Conservation (phyloP, 805 yeast species). For the Wickerhamiella lipophila region DNA sequence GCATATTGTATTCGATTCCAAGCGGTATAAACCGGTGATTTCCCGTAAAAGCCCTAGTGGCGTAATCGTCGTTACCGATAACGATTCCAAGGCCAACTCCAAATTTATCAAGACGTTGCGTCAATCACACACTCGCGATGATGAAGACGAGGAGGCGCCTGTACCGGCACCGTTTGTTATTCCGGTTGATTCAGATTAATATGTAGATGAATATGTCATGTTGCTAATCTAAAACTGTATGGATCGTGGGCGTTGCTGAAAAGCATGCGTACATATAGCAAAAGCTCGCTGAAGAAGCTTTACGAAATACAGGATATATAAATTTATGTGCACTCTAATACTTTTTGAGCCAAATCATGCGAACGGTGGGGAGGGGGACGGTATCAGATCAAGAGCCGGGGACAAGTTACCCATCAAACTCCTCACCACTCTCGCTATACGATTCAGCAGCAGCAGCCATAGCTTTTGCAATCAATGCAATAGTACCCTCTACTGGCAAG, state of each 20-base stretch:
- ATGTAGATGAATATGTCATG: not conserved
- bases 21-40: constrained; percentile 59
- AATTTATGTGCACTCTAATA: too few relatives aligned
- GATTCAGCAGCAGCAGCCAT: constrained; percentile 21
- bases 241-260: too few relatives aligned
- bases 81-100: constrained; percentile 31
- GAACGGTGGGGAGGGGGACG: too few relatives aligned
- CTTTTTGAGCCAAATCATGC: too few relatives aligned
- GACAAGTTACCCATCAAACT: not conserved
- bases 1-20: constrained; percentile 64
- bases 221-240: not conserved
- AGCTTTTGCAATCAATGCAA: constrained; percentile 32
- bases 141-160: constrained; percentile 43
- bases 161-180: constrained; percentile 33
- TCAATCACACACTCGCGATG: constrained; percentile 75
- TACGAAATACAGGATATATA: too few relatives aligned
- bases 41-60: constrained; percentile 38
- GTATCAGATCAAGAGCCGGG: too few relatives aligned
- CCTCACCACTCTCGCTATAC: constrained; percentile 18
- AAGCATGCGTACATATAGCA: too few relatives aligned
- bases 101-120: constrained; percentile 72
- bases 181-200: not conserved
- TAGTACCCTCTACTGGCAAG: constrained; percentile 54
- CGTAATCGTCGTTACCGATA: constrained; percentile 26
- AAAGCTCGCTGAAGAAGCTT: too few relatives aligned